Conservation (phyloP, 495 filamentous ascomycete genomes). For the Annulohypoxylon bovei region DNA sequence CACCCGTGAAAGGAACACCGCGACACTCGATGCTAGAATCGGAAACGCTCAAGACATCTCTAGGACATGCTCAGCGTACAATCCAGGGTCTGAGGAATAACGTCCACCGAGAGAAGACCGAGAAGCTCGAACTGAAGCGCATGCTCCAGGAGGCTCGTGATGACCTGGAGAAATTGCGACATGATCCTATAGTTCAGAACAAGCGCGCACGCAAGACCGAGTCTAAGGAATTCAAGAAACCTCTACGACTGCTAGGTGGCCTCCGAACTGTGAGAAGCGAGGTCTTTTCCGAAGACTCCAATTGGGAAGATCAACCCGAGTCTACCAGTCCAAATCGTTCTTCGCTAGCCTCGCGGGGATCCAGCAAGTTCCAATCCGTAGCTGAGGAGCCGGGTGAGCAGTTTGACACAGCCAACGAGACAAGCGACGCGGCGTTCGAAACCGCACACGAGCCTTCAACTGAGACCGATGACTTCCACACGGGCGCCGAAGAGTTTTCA, state of each 20-base stretch:
- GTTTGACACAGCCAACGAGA: conserved; percentile 88
- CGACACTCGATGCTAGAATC: conserved; percentile 90
- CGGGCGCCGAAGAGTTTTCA: conserved; percentile 83
- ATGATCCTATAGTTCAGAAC: conserved; percentile 61
- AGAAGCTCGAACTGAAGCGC: conserved; percentile 93
- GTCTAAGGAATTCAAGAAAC: conserved; percentile 78
- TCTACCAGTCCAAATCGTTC: conserved; percentile 44
- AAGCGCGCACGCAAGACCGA: conserved; percentile 78
- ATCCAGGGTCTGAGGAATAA: conserved; percentile 94
- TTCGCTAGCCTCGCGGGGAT: conserved; percentile 45
- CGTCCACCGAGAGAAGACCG: conserved; percentile 96
- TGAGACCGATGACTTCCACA: conserved; percentile 95
- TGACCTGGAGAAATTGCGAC: conserved; percentile 82
- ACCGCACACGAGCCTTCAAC: conserved; percentile 83
- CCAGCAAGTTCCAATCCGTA: conserved; percentile 38
- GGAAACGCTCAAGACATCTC: conserved; percentile 91
- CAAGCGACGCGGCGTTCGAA: conserved; percentile 86
- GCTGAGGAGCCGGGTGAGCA: conserved; percentile 60
- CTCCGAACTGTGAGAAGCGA: conserved; percentile 79
- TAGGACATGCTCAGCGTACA: conserved; percentile 94
- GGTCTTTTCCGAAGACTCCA: conserved; percentile 74
- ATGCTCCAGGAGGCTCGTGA: conserved; percentile 96
- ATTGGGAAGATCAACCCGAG: conserved; percentile 85
- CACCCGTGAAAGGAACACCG: conserved; percentile 89
- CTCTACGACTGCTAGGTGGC: conserved; percentile 77